Base-by-base conservation (phyloP, 192 early-diverging fungal species). In the Backusella psychrophila region DNA sequence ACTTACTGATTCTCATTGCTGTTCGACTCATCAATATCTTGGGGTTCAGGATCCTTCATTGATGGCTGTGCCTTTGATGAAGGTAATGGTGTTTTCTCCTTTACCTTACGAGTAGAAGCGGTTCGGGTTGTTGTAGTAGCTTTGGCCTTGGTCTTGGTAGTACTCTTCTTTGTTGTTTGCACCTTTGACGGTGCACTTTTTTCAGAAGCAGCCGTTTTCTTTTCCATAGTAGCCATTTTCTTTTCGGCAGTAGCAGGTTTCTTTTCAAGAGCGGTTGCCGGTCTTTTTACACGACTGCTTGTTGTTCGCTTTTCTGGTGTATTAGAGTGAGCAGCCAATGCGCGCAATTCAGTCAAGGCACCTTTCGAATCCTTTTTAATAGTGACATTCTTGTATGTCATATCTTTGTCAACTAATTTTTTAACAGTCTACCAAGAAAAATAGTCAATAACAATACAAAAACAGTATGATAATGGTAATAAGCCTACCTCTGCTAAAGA, bases 191-290 rank as follows among this genome's bases (percentile, higher is more conserved):
- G 9, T 63, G 26, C 4, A 26, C 4, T 63, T 63, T 23, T 63
- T 29, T 63, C 56, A 59, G 23, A 11, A 29, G 11, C 23, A 63
- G 56, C n/a, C 4, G 23, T 11, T 21, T 19, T 49, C n/a, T 34
- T 72, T 19, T 49, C 42, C 14, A 17, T 6, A 4, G 19, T 49
- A 5, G 46, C 46, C 19, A 49, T 7, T 49, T 49, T 66, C 67
- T 75, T 21, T 41, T 31, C 74, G 19, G 63, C 39, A 8, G 23
- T 44, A 14, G 36, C 17, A 44, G 23, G 14, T 21, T 31, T 49
- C 33, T 49, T 72, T n/a, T 49, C 42, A 11, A 31, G 29, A 72
- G 71, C 11, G 0, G 46, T 66, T 81, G 31, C 87, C 80, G 29
- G 74, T 66, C 49, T 35, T 23, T 73, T 73, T 52, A 21, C 49